Percentiles rank a stretch among this genome's conserved stretches.
Conservation (phyloP, 2,329 filamentous ascomycete genomes). For the Penicillium rolfsii region DNA sequence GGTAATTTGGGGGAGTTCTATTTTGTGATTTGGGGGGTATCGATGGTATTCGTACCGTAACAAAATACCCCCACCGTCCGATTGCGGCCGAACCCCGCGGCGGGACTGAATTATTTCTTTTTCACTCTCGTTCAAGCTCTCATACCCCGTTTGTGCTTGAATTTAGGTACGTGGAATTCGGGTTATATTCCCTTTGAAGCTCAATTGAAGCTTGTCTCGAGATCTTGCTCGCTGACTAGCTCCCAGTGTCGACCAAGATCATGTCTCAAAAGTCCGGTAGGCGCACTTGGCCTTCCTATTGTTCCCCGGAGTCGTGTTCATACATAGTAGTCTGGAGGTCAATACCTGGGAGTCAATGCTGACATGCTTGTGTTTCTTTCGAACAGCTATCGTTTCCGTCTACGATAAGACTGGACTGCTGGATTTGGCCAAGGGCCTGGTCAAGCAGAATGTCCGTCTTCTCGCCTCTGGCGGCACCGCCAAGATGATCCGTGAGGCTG, state of each 20-base stretch:
- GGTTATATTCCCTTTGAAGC: constrained; percentile 9
- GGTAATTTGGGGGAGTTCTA: too few relatives aligned
- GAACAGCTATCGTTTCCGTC: constrained; percentile 85
- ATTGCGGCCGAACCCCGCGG: constrained; percentile 34
- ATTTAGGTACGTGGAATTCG: constrained; percentile 22
- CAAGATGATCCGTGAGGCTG: constrained; percentile 94
- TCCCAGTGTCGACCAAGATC: constrained; percentile 30
- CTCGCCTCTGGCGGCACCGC: constrained; percentile 94
- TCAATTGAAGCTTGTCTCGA: neutral
- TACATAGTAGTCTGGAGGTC: constrained; percentile 17
- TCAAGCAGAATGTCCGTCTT: constrained; percentile 86
- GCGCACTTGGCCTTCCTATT: constrained; percentile 25
- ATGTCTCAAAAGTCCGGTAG: constrained; percentile 50
- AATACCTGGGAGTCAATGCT: constrained; percentile 16
- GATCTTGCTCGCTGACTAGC: constrained; percentile 16
- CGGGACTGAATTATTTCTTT: constrained; percentile 28
- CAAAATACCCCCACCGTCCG: constrained; percentile 18
- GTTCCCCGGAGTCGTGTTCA: constrained; percentile 23
- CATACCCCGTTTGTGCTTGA: constrained; percentile 23
- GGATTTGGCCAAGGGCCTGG: constrained; percentile 87
- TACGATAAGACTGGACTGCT: constrained; percentile 97
- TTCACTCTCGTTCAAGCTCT: constrained; percentile 21
- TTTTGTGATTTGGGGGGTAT: neutral
- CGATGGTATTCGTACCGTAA: constrained; percentile 3
- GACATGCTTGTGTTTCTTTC: constrained; percentile 11